Evolutionary conservation across 768 basidiomycete genomes (phyloP).

Genomic region (Tulasnella sp.): DNA sequence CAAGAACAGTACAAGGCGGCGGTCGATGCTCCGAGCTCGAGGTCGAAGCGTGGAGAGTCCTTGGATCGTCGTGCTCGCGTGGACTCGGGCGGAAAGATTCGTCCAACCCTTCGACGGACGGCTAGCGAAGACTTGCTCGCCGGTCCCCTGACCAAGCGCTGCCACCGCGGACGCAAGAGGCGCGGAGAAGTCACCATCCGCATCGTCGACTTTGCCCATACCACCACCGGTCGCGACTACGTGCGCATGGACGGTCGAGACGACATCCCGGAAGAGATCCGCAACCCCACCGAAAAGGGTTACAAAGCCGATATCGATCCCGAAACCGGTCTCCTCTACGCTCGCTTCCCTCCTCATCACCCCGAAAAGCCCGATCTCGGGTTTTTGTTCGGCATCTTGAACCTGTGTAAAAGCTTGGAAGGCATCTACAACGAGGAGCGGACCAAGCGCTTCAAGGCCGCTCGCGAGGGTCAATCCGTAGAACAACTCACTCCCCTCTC

Average conservation of each 20-base stretch:
- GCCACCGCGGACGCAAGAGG: slow-evolving; percentile 45
- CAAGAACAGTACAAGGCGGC: slow-evolving; percentile 56
- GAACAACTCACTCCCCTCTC: slow-evolving; percentile 52
- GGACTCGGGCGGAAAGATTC: slow-evolving; percentile 17
- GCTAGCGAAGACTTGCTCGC: slow-evolving; percentile 70
- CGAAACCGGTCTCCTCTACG: slow-evolving; percentile 72
- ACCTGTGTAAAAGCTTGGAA: slow-evolving; percentile 61
- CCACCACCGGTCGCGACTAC: slow-evolving; percentile 92
- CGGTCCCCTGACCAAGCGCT: slow-evolving; percentile 53
- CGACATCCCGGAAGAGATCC: slow-evolving; percentile 10
- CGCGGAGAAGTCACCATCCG: slow-evolving; percentile 91
- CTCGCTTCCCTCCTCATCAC: slow-evolving; percentile 89
- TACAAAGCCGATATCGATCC: slow-evolving; percentile 77
- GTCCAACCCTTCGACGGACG: slow-evolving; percentile 46
- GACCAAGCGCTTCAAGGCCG: slow-evolving; percentile 46
- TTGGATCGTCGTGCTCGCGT: slow-evolving; percentile 39
- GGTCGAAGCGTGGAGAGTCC: slow-evolving; percentile 64
- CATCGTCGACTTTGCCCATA: slow-evolving; percentile 97
- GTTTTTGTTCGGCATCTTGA: slow-evolving; percentile 84
- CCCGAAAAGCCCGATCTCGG: slow-evolving; percentile 85
- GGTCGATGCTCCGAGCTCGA: slow-evolving; percentile 24
- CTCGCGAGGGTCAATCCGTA: slow-evolving; percentile 15
- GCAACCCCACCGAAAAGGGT: slow-evolving; percentile 47
- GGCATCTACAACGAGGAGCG: slow-evolving; percentile 83
- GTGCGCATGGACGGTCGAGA: slow-evolving; percentile 22